phyloP scores from a whole-genome alignment of 768 basidiomycete species.

The Psilocybe cyanescens region DNA sequence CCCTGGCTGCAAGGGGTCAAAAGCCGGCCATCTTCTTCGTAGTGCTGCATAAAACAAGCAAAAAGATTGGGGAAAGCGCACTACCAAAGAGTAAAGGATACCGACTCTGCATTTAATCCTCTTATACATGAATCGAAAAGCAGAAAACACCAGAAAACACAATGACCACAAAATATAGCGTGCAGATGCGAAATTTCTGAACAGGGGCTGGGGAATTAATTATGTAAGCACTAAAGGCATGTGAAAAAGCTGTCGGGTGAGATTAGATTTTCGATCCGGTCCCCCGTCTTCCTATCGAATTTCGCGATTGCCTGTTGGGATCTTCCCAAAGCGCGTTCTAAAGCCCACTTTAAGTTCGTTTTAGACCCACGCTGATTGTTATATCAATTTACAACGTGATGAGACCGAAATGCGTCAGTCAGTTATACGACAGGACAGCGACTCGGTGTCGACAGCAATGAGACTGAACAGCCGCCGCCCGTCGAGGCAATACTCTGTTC shows the following conservation, averaged over 20 bases:
- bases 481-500: conserved; percentile 20
- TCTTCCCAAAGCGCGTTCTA: neutral
- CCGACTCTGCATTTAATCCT: conserved; percentile 24
- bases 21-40: conserved; percentile 44
- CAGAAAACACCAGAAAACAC: no score
- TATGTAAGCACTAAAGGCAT: neutral
- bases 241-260: neutral
- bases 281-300: neutral
- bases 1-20: conserved; percentile 53
- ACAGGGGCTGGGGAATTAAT: neutral
- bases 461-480: neutral
- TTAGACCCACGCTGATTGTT: neutral
- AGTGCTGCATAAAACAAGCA: conserved; percentile 40
- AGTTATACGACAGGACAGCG: neutral
- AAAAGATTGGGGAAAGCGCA: neutral
- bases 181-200: no score
- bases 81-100: conserved; percentile 25
- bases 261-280: neutral
- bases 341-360: neutral
- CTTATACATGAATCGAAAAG: conserved; percentile 34
- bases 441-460: conserved; percentile 8
- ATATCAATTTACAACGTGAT: neutral
- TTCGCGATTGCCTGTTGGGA: neutral
- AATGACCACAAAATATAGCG: no score
- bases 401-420: neutral